phyloP scores from a whole-genome alignment of 176 grass and related monocot species.

The Zizania latifolia region DNA sequence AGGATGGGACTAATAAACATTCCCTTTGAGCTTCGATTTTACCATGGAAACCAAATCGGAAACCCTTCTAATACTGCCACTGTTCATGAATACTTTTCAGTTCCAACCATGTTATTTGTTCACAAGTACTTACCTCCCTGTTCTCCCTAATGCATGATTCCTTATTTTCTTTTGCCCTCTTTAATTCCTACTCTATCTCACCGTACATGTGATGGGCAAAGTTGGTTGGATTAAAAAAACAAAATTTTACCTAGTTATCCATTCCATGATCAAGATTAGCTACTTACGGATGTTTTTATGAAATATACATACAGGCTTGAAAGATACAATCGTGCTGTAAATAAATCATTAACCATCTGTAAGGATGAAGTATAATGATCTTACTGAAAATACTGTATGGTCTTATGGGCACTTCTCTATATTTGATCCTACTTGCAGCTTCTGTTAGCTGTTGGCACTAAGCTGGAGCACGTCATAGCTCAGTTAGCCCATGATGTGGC shows the following conservation, averaged over 20 bases:
- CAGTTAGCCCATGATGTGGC: constrained; percentile 81
- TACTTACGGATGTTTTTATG: background rate
- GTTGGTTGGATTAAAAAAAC: background rate
- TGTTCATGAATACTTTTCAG: background rate
- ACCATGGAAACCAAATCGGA: background rate
- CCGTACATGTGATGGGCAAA: no score
- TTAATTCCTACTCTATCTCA: background rate
- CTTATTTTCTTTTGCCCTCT: background rate
- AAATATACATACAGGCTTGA: background rate
- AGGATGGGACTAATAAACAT: no score
- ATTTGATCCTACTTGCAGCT: constrained; percentile 43
- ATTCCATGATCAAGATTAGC: background rate
- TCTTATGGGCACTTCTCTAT: background rate
- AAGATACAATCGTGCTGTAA: background rate
- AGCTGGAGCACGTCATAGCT: constrained; percentile 84
- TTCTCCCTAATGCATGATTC: background rate
- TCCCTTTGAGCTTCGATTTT: constrained; percentile 2
- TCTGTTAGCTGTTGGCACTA: constrained; percentile 81
- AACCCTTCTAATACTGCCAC: background rate
- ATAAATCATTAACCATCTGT: background rate
- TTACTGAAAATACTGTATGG: background rate
- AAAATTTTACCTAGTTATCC: background rate
- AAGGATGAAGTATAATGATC: background rate
- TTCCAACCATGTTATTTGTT: no score
- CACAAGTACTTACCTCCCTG: background rate